phyloP scores from a whole-genome alignment of 805 yeast genomes.

The Naumovozyma dairenensis region DNA sequence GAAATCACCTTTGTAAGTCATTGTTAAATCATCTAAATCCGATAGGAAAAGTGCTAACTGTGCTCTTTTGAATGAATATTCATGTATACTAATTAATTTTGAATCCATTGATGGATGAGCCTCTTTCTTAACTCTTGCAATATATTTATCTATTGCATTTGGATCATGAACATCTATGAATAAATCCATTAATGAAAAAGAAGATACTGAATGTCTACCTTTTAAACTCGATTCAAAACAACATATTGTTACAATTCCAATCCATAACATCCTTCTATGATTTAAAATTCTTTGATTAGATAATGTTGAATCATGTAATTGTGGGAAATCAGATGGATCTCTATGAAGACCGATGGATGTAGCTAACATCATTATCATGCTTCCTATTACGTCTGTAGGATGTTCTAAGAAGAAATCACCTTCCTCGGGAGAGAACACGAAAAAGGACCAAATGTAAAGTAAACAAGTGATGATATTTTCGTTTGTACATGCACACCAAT shows the following conservation, averaged over 20 bases:
- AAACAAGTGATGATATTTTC: slow-evolving; percentile 25
- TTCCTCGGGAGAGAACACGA: slow-evolving; percentile 28
- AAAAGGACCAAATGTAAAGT: slow-evolving; percentile 27
- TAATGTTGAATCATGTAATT: slow-evolving; percentile 11
- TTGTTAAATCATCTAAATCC: slow-evolving; percentile 21
- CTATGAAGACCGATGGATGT: slow-evolving; percentile 27
- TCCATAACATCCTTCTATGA: slow-evolving; percentile 27
- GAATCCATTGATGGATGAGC: slow-evolving; percentile 7
- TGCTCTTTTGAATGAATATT: slow-evolving; percentile 18
- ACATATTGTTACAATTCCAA: slow-evolving; percentile 17
- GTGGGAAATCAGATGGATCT: slow-evolving; percentile 25
- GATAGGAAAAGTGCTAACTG: slow-evolving; percentile 18
- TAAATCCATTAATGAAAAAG: slow-evolving; percentile 10
- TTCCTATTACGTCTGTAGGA: slow-evolving; percentile 27
- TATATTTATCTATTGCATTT: slow-evolving; percentile 11
- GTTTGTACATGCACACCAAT: slow-evolving; percentile 25
- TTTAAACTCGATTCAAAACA: slow-evolving; percentile 24
- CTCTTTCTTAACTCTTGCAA: slow-evolving; percentile 16
- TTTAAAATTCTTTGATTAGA: slow-evolving; percentile 17
- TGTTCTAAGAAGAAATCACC: slow-evolving; percentile 28
- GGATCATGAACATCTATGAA: slow-evolving; percentile 16
- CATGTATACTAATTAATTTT: slow-evolving; percentile 12
- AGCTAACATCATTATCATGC: slow-evolving; percentile 23
- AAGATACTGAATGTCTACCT: slow-evolving; percentile 22
- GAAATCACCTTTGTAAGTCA: slow-evolving; percentile 17